A percentile compares a stretch with the other conserved stretches of the same genome.
Evolutionary conservation across 2,329 filamentous ascomycete species (phyloP).

Genomic region (Aspergillus aculeatus): DNA sequence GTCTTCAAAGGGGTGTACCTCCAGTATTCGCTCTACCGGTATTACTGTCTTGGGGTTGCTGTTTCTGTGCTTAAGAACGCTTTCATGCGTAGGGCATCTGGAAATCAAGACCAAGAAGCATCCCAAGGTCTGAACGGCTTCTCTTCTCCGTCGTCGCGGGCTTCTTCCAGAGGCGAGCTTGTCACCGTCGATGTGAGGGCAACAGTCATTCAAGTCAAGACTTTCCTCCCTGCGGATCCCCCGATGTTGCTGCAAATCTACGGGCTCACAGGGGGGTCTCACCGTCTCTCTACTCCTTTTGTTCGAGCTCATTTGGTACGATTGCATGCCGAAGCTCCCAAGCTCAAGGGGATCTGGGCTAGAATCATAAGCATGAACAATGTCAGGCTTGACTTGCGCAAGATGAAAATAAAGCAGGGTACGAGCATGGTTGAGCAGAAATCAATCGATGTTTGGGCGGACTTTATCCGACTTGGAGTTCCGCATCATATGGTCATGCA

Average conservation of each 20-base stretch:
- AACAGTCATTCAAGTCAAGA: slow-evolving; percentile 81
- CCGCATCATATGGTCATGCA: slow-evolving; percentile 90
- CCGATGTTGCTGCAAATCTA: slow-evolving; percentile 87
- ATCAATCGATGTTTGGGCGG: slow-evolving; percentile 78
- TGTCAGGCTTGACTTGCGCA: slow-evolving; percentile 75
- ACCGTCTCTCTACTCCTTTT: slow-evolving; percentile 85
- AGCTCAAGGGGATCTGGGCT: slow-evolving; percentile 80
- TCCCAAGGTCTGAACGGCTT: slow-evolving; percentile 16
- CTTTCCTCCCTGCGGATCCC: slow-evolving; percentile 84
- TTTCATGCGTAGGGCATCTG: slow-evolving; percentile 46
- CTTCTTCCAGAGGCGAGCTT: slow-evolving; percentile 57
- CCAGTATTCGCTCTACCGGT: slow-evolving; percentile 89
- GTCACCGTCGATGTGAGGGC: slow-evolving; percentile 80
- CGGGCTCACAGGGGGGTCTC: slow-evolving; percentile 74
- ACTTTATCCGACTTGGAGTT: slow-evolving; percentile 82
- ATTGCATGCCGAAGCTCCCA: slow-evolving; percentile 84
- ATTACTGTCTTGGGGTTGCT: slow-evolving; percentile 85
- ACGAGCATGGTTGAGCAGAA: slow-evolving; percentile 67
- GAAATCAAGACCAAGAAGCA: slow-evolving; percentile 9
- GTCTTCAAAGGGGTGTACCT: slow-evolving; percentile 74
- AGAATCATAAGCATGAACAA: slow-evolving; percentile 80
- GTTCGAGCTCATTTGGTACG: slow-evolving; percentile 72
- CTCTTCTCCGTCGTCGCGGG: slow-evolving; percentile 27
- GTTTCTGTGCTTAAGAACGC: slow-evolving; percentile 70
- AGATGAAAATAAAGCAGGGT: slow-evolving; percentile 67